Percentiles rank a stretch among this genome's conserved stretches.
Evolutionary conservation across 108 stramenopile species (phyloP).

Genomic region (Nitzschia sp.): DNA sequence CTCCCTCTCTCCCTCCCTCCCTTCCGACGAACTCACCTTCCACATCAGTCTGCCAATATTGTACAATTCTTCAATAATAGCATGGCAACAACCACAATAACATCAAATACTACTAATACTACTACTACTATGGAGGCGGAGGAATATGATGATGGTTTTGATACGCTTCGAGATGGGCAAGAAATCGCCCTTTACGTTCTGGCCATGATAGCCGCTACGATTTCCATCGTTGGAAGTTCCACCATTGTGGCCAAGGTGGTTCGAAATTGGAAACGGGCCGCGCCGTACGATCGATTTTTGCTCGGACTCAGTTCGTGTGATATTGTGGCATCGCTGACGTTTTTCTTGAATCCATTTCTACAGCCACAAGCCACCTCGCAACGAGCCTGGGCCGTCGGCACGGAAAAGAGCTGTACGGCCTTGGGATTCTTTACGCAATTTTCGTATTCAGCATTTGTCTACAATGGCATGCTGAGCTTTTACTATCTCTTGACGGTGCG

Average conservation of each 20-base stretch:
- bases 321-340: constrained; percentile 5
- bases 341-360: constrained; percentile 11
- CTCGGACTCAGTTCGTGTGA: constrained; percentile 18
- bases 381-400: constrained; percentile 27
- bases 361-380: constrained; percentile 1
- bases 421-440: constrained; percentile 32
- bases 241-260: constrained; percentile 10
- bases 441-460: constrained; percentile 19
- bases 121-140: too few relatives aligned
- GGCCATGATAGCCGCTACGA: neutral
- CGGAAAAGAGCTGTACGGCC: constrained; percentile 18
- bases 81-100: too few relatives aligned
- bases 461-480: constrained; percentile 29
- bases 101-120: too few relatives aligned
- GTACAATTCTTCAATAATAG: too few relatives aligned
- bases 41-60: too few relatives aligned
- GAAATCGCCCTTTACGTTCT: constrained; percentile 9
- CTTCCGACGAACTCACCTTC: too few relatives aligned
- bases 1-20: too few relatives aligned
- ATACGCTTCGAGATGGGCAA: constrained; percentile 15
- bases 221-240: constrained; percentile 9
- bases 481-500: constrained; percentile 31
- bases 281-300: constrained; percentile 24
- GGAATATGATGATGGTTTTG: too few relatives aligned
- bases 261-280: neutral